Percentiles rank a stretch among this genome's conserved stretches.
phyloP scores from a whole-genome alignment of 2,329 filamentous ascomycete genomes.

The Beauveria scarabaeidicola region DNA sequence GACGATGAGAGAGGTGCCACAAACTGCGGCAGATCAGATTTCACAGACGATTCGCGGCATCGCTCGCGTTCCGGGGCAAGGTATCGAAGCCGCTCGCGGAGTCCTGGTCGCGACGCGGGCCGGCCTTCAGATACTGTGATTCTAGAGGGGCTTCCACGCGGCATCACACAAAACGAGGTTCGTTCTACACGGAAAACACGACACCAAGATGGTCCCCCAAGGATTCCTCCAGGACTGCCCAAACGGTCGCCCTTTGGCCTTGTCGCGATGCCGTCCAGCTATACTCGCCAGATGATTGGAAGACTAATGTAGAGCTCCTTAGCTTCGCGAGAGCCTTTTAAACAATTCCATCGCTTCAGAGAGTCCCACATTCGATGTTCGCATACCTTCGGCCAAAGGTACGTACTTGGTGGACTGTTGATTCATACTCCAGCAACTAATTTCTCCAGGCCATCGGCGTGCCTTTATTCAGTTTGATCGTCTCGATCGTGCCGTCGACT shows the following conservation, averaged over 20 bases:
- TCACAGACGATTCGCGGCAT: conserved; percentile 12
- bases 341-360: conserved; percentile 26
- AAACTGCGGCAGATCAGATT: conserved; percentile 9
- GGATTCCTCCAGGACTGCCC: conserved; percentile 10
- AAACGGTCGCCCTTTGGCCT: conserved; percentile 1
- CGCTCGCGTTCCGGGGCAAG: not conserved
- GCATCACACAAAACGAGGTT: conserved; percentile 44
- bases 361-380: conserved; percentile 31
- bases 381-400: conserved; percentile 29
- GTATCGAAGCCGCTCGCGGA: conserved; percentile 25
- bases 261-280: not conserved
- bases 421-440: conserved; percentile 5
- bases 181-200: conserved; percentile 18
- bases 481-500: conserved; percentile 30
- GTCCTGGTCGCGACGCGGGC: conserved; percentile 29
- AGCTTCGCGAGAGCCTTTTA: conserved; percentile 31
- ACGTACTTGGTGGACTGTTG: not conserved
- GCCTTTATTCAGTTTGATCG: conserved; percentile 35
- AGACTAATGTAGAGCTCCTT: conserved; percentile 10
- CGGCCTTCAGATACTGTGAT: conserved; percentile 44
- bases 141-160: conserved; percentile 43
- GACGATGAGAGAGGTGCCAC: conserved; percentile 13
- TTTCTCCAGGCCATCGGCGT: conserved; percentile 28
- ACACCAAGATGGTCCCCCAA: conserved; percentile 12
- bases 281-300: conserved; percentile 4